Base-by-base conservation (phyloP, 2,329 filamentous ascomycete species). In the Claviceps pusilla region DNA sequence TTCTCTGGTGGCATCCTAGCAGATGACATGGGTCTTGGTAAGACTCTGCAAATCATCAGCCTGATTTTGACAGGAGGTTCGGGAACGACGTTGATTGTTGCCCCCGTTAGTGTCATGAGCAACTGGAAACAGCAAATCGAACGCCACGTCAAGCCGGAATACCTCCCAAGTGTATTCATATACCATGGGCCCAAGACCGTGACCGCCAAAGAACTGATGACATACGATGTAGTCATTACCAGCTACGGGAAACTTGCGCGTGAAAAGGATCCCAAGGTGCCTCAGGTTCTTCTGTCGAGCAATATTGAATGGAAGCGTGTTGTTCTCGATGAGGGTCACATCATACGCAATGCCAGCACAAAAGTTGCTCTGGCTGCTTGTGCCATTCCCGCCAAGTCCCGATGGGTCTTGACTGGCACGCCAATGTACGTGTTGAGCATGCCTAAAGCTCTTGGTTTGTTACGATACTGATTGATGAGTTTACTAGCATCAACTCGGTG, bases 11-110 rank as follows among this genome's bases (percentile, higher is more conserved):
- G 89, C 37, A 89, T 95, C 51, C 75, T 95, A 9, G 88, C 68
- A 12, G 89, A 95, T 65, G 89, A 95, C 62, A 95, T 95, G 90
- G 89, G 89, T 3, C 70, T 95, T 5, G 89, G 89, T 29, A 95
- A 95, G 71, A 95, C 89, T 0, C 75, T 95, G 9, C 86, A 95
- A 65, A 78, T 89, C 50, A 91, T 95, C 60, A 86, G 87, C 53
- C 70, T 94, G 41, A 84, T 95, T 54, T 70, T 90, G 51, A 73
- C 73, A 4, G 75, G 74, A 6, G 70, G 71, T 0, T 65, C 72
- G 2, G 82, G 80, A 3, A 72, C 83, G 1, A 94, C 88, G 0
- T 74, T 95, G 28, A 90, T 95, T 53, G 75, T 95, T 54, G 83
- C 87, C 0, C 89, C 89, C 0, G 78, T 94, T 6, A 84, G 84